Percentiles rank a stretch among this genome's conserved stretches.
Conservation (phyloP, 1,139 yeast genomes). For the Hansenula lynferdii region DNA sequence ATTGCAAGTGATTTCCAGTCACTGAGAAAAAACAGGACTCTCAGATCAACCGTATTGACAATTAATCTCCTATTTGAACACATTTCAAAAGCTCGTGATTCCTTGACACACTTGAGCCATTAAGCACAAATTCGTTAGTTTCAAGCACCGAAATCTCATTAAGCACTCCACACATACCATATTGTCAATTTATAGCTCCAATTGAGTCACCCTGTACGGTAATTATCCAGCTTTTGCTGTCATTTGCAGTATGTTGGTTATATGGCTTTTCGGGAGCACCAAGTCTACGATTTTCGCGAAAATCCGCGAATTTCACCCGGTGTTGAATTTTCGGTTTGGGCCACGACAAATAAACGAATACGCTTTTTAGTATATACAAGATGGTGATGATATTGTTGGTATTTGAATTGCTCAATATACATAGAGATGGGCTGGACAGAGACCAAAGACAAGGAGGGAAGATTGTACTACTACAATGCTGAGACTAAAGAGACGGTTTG, state of each 20-base stretch:
- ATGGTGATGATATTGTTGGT: no score
- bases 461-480: constrained; percentile 65
- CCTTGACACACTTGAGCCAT: neutral
- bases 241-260: neutral
- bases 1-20: no score
- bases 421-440: constrained; percentile 53
- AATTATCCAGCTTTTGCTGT: neutral
- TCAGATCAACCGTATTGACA: no score
- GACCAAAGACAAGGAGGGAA: constrained; percentile 59
- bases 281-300: neutral
- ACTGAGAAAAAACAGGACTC: no score
- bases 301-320: neutral
- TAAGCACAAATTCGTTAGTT: neutral
- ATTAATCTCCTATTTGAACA: constrained; percentile 1
- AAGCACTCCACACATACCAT: neutral
- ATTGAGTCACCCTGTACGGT: neutral
- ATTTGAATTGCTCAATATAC: neutral
- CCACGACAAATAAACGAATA: neutral
- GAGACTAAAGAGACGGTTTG: constrained; percentile 71
- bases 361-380: no score
- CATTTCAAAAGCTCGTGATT: neutral
- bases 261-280: neutral
- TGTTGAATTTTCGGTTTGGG: neutral
- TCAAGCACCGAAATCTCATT: neutral
- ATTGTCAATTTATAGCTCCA: neutral